phyloP scores from a whole-genome alignment of 2,329 filamentous ascomycete species.

The Ceratocystis ficicola region DNA sequence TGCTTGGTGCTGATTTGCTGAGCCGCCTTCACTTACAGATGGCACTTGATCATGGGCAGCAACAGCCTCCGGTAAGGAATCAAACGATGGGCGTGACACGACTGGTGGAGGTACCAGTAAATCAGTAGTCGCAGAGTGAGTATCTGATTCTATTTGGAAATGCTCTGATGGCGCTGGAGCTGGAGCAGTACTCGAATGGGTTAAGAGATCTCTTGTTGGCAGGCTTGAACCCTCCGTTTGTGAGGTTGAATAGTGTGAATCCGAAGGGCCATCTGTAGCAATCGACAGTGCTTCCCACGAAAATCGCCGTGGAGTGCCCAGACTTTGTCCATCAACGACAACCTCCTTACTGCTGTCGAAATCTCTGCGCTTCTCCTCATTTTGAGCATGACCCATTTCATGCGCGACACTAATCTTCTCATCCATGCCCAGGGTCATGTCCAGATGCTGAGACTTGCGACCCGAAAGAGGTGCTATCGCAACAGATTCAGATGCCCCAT shows the following conservation, averaged over 20 bases:
- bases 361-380: background rate
- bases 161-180: background rate
- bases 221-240: background rate
- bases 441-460: background rate
- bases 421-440: background rate
- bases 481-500: background rate
- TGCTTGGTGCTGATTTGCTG: background rate
- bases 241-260: background rate
- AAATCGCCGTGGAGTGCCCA: conserved; percentile 11
- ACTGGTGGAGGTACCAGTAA: background rate
- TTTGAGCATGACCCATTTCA: conserved; percentile 1
- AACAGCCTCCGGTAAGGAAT: background rate
- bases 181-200: background rate
- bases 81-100: background rate
- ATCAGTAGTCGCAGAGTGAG: background rate
- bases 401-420: conserved; percentile 19
- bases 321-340: background rate
- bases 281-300: conserved; percentile 15
- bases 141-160: background rate
- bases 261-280: background rate
- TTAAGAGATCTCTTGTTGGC: background rate
- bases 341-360: conserved; percentile 7
- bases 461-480: background rate
- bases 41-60: background rate
- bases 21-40: background rate